These are phyloP conservation scores for Tremellales sp. DNA, from an alignment of 1,284 basidiomycete species.

Conservation along the genomic window DNA sequence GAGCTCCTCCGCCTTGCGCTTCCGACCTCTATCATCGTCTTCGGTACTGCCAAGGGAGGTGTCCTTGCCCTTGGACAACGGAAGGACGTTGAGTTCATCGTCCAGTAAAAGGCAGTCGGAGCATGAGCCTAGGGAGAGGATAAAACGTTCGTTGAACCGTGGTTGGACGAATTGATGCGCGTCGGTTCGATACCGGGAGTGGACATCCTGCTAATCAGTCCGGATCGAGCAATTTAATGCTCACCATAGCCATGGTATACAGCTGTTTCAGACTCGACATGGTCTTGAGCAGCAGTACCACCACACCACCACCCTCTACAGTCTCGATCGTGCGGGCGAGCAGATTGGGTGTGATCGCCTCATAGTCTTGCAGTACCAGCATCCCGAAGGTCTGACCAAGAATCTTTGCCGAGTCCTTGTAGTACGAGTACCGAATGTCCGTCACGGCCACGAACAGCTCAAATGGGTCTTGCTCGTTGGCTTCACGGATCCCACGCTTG, in stretches of 20 bases:
- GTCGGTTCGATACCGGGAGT: slow-evolving; percentile 85
- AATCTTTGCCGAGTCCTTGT: slow-evolving; percentile 94
- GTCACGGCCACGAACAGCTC: slow-evolving; percentile 99
- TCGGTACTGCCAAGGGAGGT: slow-evolving; percentile 55
- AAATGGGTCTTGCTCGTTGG: slow-evolving; percentile 93
- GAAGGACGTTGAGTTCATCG: slow-evolving; percentile 96
- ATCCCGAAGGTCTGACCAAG: slow-evolving; percentile 98
- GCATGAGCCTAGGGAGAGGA: slow-evolving; percentile 85
- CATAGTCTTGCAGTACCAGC: slow-evolving; percentile 96
- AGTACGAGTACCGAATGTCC: slow-evolving; percentile 93
- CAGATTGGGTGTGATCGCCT: slow-evolving; percentile 96
- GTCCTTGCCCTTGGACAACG: slow-evolving; percentile 93
- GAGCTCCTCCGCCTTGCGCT: slow-evolving; percentile 57
- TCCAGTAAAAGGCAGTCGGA: slow-evolving; percentile 90
- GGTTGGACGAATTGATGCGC: slow-evolving; percentile 86
- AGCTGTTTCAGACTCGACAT: slow-evolving; percentile 92
- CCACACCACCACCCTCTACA: slow-evolving; percentile 92
- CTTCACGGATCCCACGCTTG: slow-evolving; percentile 87
- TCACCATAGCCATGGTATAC: slow-evolving; percentile 93
- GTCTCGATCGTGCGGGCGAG: slow-evolving; percentile 97
- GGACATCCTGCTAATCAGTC: slow-evolving; percentile 67
- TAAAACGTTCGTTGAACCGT: slow-evolving; percentile 98
- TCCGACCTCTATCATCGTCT: slow-evolving; percentile 42
- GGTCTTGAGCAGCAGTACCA: slow-evolving; percentile 87
- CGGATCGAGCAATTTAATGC: slow-evolving; percentile 24